Evolutionary conservation across 2,329 filamentous ascomycete genomes (phyloP), one percentile per base, ranked within the genome.

Genomic region (Penicillium olsonii): DNA sequence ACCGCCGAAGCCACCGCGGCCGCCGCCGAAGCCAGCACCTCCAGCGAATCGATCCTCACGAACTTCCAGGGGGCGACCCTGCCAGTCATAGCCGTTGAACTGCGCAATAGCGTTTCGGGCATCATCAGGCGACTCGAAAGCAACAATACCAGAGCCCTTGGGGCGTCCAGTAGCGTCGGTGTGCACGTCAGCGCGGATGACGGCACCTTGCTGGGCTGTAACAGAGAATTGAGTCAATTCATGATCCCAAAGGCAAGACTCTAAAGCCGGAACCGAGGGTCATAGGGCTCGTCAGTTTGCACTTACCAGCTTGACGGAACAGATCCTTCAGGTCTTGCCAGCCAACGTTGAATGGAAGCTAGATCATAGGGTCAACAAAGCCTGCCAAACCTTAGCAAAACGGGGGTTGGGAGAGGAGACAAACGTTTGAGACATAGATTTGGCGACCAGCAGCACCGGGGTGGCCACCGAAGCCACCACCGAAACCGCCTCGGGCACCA

Each of bases 261-360:
- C 8, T 48, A 45, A 44, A 33, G 37, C 39, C n/a, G 44, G 43
- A 33, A 65, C 44, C 42, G 38, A 51, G 11, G 11, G 51, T 42
- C 17, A 18, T 22, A 50, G 52, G 35, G 10, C 2, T 10, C 17
- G 22, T 33, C 46, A 47, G 60, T 51, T 47, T 53, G 54, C 42
- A 80, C 90, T 82, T 81, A 96, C 92, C 90, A 76, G 94, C 92
- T 82, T 96, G 92, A 68, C 94, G 89, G 82, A 99, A 99, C 61
- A 99, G 82, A 74, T 99, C 94, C 78, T 99, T 99, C 63, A 99
- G 78, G 74, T 99, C 94, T 77, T 99, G 94, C 94, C 94, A 99
- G 70, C 94, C 94, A 64, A 95, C 90, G 59, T 90, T 95, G 78
- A 92, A 99, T 17, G 94, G 94, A 63, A 99, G 88, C 94, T 99